These are phyloP conservation scores for Sclerotinia nivalis DNA, from an alignment of 2,329 filamentous ascomycete species.

Conservation along the genomic window DNA sequence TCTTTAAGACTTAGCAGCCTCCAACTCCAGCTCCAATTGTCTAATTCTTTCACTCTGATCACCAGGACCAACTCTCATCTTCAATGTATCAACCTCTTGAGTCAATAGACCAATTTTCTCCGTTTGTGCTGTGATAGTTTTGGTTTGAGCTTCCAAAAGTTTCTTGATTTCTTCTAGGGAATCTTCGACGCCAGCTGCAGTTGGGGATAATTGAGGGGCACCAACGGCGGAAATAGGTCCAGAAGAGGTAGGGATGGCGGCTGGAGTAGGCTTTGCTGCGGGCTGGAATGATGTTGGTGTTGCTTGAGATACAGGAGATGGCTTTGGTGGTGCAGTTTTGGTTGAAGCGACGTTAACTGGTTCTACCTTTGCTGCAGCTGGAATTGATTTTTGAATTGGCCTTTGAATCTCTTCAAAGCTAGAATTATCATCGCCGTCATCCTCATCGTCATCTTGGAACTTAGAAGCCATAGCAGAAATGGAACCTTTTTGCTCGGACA, in stretches of 20 bases:
- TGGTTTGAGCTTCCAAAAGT: slow-evolving; percentile 73
- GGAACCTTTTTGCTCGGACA: slow-evolving; percentile 83
- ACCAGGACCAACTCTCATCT: slow-evolving; percentile 66
- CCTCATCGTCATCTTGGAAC: slow-evolving; percentile 73
- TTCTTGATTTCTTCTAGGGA: slow-evolving; percentile 76
- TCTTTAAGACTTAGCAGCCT: slow-evolving; percentile 56
- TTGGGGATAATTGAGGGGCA: slow-evolving; percentile 34
- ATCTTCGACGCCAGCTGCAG: slow-evolving; percentile 55
- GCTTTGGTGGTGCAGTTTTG: slow-evolving; percentile 38
- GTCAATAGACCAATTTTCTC: slow-evolving; percentile 72
- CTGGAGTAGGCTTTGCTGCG: slow-evolving; percentile 30
- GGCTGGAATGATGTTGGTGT: slow-evolving; percentile 29
- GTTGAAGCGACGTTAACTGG: slow-evolving; percentile 48
- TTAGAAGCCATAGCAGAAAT: slow-evolving; percentile 84
- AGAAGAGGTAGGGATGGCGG: slow-evolving; percentile 43
- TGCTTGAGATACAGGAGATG: slow-evolving; percentile 37
- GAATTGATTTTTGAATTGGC: slow-evolving; percentile 61
- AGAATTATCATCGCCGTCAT: slow-evolving; percentile 60
- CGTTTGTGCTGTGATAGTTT: slow-evolving; percentile 74
- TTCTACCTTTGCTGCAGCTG: slow-evolving; percentile 44
- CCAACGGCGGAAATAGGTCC: slow-evolving; percentile 42
- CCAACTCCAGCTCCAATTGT: slow-evolving; percentile 66
- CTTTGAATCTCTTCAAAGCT: slow-evolving; percentile 86
- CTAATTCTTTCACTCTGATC: slow-evolving; percentile 65
- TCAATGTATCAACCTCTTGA: slow-evolving; percentile 75